Conservation (phyloP, 106 monocot genomes). For the Allium fistulosum region DNA sequence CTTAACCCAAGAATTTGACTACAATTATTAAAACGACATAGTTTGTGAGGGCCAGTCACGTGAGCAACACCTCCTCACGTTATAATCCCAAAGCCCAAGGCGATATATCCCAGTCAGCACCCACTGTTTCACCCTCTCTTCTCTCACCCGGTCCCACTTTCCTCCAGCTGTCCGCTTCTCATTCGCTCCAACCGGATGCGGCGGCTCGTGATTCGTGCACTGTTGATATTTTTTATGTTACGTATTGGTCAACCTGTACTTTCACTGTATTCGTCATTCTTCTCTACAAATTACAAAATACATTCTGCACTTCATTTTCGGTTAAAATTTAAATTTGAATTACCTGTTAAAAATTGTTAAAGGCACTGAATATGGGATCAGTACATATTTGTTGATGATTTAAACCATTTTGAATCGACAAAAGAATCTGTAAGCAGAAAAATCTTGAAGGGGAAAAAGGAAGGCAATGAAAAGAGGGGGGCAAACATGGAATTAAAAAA, state of each 20-base stretch:
- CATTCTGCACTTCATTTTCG: no score
- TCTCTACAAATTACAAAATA: no score
- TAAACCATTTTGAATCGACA: no score
- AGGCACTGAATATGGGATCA: no score
- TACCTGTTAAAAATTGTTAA: no score
- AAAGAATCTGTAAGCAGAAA: neutral
- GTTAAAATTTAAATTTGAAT: no score
- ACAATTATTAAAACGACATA: neutral
- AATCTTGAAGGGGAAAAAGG: neutral
- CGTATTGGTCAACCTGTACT: no score
- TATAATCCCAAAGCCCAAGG: neutral
- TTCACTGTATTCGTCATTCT: no score
- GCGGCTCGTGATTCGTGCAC: constrained; percentile 13
- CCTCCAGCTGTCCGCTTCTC: no score
- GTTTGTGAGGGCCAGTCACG: neutral
- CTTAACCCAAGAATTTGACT: constrained; percentile 8
- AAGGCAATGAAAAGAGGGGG: neutral
- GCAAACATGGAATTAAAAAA: neutral
- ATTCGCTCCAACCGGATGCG: neutral
- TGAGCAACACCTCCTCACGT: neutral
- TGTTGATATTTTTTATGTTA: no score
- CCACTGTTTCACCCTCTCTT: neutral
- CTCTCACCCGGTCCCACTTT: no score
- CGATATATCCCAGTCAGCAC: constrained; percentile 9
- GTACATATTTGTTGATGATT: no score